Evolutionary conservation across 2,329 filamentous ascomycete genomes (phyloP).

Genomic region (Colletotrichum tanaceti): DNA sequence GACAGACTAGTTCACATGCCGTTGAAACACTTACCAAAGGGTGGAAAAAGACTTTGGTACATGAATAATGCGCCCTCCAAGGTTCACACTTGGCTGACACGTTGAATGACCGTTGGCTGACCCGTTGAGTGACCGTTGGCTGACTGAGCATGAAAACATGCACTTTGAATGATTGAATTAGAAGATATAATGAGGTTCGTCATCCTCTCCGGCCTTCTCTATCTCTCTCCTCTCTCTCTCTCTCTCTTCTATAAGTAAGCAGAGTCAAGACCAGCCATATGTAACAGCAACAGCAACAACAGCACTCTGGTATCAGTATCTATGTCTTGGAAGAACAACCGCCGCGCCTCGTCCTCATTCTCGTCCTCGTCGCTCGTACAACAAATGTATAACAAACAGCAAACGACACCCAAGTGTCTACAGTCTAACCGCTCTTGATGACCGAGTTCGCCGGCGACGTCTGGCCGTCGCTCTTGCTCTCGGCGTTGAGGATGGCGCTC

Average conservation of each 20-base stretch:
- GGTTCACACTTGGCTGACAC: no score
- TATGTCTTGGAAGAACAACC: slow-evolving; percentile 1
- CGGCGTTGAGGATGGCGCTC: slow-evolving; percentile 54
- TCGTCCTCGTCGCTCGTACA: neutral
- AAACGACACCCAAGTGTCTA: no score
- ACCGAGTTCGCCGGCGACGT: slow-evolving; percentile 31
- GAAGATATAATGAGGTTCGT: neutral
- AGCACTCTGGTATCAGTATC: slow-evolving; percentile 24
- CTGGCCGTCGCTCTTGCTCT: slow-evolving; percentile 32
- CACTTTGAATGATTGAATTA: slow-evolving; percentile 10
- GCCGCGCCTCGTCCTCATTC: neutral
- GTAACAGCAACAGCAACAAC: slow-evolving; percentile 9
- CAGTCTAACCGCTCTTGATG: slow-evolving; percentile 34
- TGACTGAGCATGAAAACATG: no score
- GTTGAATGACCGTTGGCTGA: no score
- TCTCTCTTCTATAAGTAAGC: no score
- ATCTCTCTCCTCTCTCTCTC: no score
- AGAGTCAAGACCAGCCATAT: neutral
- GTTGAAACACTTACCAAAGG: slow-evolving; percentile 8
- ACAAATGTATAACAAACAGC: neutral
- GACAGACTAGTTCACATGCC: no score
- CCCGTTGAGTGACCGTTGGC: no score
- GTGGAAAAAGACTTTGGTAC: neutral
- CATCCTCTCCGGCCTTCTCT: neutral
- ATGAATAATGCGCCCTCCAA: no score